A percentile compares a stretch with the other conserved stretches of the same genome.
These are phyloP conservation scores for Alisma plantagoaquatica DNA, from an alignment of 106 monocot genomes.

Conservation along the genomic window DNA sequence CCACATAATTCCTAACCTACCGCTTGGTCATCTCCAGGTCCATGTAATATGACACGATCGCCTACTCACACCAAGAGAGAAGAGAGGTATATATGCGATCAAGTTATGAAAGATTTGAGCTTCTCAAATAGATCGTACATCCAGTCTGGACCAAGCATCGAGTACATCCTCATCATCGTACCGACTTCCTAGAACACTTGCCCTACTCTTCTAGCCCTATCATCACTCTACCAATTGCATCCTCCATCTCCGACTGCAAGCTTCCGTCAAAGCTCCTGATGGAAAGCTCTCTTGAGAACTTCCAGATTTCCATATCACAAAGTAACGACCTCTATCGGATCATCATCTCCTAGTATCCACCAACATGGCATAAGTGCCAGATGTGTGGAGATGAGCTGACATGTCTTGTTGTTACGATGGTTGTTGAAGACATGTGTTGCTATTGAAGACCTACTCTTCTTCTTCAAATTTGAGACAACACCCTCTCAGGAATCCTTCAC, in stretches of 20 bases:
- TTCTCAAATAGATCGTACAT: constrained; percentile 58
- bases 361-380: no score
- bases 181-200: no score
- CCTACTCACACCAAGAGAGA: constrained; percentile 88
- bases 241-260: constrained; percentile 82
- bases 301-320: no score
- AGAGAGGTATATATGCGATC: constrained; percentile 87
- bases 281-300: constrained; percentile 63
- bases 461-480: no score
- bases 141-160: constrained; percentile 83
- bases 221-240: constrained; percentile 21
- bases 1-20: constrained; percentile 82
- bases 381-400: no score
- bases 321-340: no score
- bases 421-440: no score
- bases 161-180: constrained; percentile 62
- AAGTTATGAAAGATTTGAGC: constrained; percentile 47
- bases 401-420: no score
- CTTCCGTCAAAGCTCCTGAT: constrained; percentile 64
- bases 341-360: no score
- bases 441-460: no score
- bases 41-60: constrained; percentile 91
- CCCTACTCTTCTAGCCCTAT: no score
- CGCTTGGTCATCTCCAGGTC: constrained; percentile 73
- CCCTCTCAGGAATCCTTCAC: no score